Base-by-base conservation (phyloP, 1,284 basidiomycete genomes). In the Microbotryum scabiosae region DNA sequence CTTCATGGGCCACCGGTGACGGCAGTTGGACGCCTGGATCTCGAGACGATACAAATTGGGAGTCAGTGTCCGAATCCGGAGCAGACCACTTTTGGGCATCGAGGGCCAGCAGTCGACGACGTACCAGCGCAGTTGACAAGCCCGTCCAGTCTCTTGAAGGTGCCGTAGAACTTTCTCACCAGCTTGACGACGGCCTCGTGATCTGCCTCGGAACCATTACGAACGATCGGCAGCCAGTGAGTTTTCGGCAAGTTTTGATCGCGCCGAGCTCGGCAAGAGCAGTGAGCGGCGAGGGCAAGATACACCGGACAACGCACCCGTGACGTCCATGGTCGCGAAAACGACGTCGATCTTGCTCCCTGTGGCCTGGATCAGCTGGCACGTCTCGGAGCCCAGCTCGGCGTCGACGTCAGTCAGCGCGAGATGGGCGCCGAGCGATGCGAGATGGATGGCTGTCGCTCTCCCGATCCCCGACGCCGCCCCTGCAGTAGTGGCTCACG, bases 81-180 rank as follows among this genome's bases (percentile, higher is more conserved):
- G 8, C 30, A 30, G 30, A 30, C 8, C 30, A 30, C 30, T 30
- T 30, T 30, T 9, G 30, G 14, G 36, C 36, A 3, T 52, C 30
- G 9, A 52, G 30, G 8, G 30, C 30, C 36, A 3, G 8, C 20
- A 18, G 16, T 16, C 10, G 25, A n/a, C 12, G 30, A 16, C 55
- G 26, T 8, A 60, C 64, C 65, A 2, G 61, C 63, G 36, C 61
- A 68, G 50, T 68, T 68, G 23, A 68, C 67, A 21, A 68, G 56
- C 0, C 67, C 67, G 46, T 68, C 67, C 5, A 68, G 41, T 5
- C 65, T 52, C 23, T 55, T 57, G 57, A 57, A 68, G 6, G 62
- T 66, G 45, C 51, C 57, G 44, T 54, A 52, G 51, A 64, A 68
- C n/a, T 65, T 61, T 4, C 63, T 26, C 10, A 68, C 28, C 20